Conservation (phyloP, 2,329 filamentous ascomycete species). For the Aspergillus sp. region DNA sequence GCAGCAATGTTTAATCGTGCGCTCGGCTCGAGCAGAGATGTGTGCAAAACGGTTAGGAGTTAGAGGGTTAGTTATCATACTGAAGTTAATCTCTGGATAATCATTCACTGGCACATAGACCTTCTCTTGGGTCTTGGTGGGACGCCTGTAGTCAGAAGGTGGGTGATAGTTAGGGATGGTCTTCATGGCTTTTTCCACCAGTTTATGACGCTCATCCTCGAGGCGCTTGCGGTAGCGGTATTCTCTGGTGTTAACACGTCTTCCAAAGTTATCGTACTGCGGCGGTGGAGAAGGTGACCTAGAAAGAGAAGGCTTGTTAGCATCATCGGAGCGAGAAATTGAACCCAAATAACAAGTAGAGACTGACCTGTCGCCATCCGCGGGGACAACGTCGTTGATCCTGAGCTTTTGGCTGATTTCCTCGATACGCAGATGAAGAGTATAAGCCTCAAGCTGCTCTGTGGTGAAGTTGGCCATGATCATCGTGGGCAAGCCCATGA, state of each 20-base stretch:
- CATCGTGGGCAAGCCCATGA: slow-evolving; percentile 96
- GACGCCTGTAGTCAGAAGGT: slow-evolving; percentile 95
- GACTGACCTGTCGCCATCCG: slow-evolving; percentile 88
- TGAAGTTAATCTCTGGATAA: slow-evolving; percentile 99
- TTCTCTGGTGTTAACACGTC: slow-evolving; percentile 98
- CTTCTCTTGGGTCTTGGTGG: slow-evolving; percentile 99
- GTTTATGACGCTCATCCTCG: slow-evolving; percentile 97
- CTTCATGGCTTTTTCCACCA: slow-evolving; percentile 99
- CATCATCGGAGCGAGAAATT: slow-evolving; percentile 16
- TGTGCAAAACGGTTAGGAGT: slow-evolving; percentile 67
- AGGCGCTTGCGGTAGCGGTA: slow-evolving; percentile 97
- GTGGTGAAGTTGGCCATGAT: slow-evolving; percentile 98
- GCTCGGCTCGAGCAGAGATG: slow-evolving; percentile 50
- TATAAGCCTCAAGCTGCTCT: slow-evolving; percentile 97
- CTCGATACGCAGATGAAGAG: slow-evolving; percentile 93
- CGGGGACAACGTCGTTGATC: slow-evolving; percentile 98
- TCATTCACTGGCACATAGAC: slow-evolving; percentile 99
- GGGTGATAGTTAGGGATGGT: slow-evolving; percentile 99
- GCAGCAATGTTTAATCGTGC: slow-evolving; percentile 37
- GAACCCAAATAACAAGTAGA: slow-evolving; percentile 16
- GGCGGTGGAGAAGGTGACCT: slow-evolving; percentile 95
- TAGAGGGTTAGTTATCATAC: slow-evolving; percentile 99
- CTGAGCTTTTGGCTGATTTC: slow-evolving; percentile 99
- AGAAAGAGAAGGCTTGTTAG: slow-evolving; percentile 21
- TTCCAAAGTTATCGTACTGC: slow-evolving; percentile 98